These are phyloP conservation scores for Cadophora luteo-olivacea DNA, from an alignment of 2,329 filamentous ascomycete genomes.

Conservation along the genomic window DNA sequence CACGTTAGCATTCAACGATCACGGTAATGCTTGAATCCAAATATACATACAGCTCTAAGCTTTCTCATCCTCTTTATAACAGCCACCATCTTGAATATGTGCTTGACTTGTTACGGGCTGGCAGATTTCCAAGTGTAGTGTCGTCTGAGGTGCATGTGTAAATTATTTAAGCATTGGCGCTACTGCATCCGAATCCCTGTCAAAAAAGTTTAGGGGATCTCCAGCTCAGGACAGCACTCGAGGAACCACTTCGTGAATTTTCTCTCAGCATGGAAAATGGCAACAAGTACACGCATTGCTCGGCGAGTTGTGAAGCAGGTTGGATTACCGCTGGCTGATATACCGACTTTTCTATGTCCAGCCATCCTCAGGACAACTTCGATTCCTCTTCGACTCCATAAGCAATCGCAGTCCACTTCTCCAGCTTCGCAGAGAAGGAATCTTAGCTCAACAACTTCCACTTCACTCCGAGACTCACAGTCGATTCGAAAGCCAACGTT, in stretches of 20 bases:
- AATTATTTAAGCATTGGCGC: slow-evolving; percentile 40
- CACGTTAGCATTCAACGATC: slow-evolving; percentile 30
- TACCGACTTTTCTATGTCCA: slow-evolving; percentile 58
- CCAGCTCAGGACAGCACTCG: background rate
- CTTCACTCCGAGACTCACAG: background rate
- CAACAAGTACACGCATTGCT: slow-evolving; percentile 29
- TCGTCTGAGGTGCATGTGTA: slow-evolving; percentile 23
- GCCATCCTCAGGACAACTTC: slow-evolving; percentile 40
- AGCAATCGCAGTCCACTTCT: slow-evolving; percentile 20
- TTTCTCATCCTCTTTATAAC: slow-evolving; percentile 75
- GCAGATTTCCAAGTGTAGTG: slow-evolving; percentile 6
- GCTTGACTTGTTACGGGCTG: slow-evolving; percentile 18
- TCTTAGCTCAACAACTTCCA: slow-evolving; percentile 8
- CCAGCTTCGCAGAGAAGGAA: slow-evolving; percentile 26
- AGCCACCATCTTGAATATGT: slow-evolving; percentile 54
- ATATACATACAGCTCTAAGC: slow-evolving; percentile 70
- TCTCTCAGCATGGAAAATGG: slow-evolving; percentile 26
- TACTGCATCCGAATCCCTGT: slow-evolving; percentile 36
- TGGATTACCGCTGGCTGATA: slow-evolving; percentile 42
- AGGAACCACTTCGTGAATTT: background rate
- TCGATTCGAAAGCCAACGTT: background rate
- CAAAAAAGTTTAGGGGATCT: slow-evolving; percentile 30
- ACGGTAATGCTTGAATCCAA: background rate
- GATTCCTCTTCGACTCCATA: slow-evolving; percentile 16
- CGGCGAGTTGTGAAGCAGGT: slow-evolving; percentile 30